Conservation (phyloP, 129 eudicot genomes). For the Oenanthe sinensis region DNA sequence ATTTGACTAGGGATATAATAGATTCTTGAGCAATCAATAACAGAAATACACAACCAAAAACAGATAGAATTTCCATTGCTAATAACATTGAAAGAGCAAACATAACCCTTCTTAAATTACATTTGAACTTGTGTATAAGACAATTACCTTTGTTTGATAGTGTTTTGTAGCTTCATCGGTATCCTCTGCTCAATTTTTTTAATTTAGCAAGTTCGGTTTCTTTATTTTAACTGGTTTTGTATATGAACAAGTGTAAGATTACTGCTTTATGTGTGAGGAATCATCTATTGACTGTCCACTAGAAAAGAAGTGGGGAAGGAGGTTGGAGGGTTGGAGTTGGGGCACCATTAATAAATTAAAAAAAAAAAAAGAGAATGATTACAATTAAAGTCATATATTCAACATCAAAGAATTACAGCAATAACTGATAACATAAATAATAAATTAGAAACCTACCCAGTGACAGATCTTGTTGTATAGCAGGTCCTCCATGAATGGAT, state of each 20-base stretch:
- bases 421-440: neutral
- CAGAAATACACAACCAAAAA: neutral
- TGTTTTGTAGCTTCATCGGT: neutral
- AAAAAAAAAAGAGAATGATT: neutral
- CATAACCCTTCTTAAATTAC: neutral
- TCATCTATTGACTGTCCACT: neutral
- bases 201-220: neutral
- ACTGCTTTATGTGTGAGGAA: neutral
- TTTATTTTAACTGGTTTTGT: neutral
- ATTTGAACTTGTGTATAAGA: neutral
- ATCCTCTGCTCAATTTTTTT: neutral
- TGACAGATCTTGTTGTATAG: constrained; percentile 75
- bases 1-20: neutral
- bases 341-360: neutral
- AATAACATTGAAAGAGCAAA: neutral
- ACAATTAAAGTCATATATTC: neutral
- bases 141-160: neutral
- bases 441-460: constrained; percentile 60
- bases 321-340: neutral
- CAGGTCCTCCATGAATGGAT: constrained; percentile 88
- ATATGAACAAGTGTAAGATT: neutral
- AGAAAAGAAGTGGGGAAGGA: neutral
- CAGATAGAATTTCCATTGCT: neutral
- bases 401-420: neutral
- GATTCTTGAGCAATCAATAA: neutral